Evolutionary conservation across 345 rosid species (phyloP), one percentile per base, ranked within the genome.

Genomic region (Pugionium dolabratum): DNA sequence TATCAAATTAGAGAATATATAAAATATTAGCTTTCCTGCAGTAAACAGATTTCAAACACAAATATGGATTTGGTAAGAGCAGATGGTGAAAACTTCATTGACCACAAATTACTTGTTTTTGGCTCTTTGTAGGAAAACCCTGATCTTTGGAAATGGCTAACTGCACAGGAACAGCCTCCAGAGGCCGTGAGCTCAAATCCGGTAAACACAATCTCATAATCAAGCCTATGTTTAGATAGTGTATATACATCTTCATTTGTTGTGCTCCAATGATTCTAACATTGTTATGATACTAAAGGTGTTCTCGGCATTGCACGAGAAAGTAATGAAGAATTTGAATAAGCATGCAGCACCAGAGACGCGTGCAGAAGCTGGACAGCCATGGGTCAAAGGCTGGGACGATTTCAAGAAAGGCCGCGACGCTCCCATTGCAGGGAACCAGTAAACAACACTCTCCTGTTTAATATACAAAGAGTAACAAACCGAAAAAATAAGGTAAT

Each of bases 131-230:
- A 93, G 97, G 96, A 93, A 77, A 90, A 93, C 76, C 99, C 96
- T 7, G 95, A 85, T 55, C 86, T 93, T 33, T 93, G 99, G 99
- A 93, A 85, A 71, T 93, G 97, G 99, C 73, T 93, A 67, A 88
- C 83, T 35, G 82, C 77, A 18, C 97, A 90, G 74, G 97, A 90
- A 82, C 88, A 85, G 79, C 87, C 97, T 36, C 97, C 96, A 0
- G 96, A 90, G 67, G 78, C 79, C 25, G 85, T 93, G 63, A 80
- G 69, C 56, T 28, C 41, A 55, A 90, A 90, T 80, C 90, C 90
- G 33, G 98, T 90, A 68, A 83, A 85, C 1, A 51, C 30, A 1
- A 61, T 70, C 61, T 50, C 32, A 36, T 39, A 30, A 29, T 11
- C 36, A 11, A 40, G 37, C 36, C 25, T 32, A 8, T 26, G 43